Conservation (phyloP, 2,329 filamentous ascomycete genomes). For the Colletotrichum sp. region DNA sequence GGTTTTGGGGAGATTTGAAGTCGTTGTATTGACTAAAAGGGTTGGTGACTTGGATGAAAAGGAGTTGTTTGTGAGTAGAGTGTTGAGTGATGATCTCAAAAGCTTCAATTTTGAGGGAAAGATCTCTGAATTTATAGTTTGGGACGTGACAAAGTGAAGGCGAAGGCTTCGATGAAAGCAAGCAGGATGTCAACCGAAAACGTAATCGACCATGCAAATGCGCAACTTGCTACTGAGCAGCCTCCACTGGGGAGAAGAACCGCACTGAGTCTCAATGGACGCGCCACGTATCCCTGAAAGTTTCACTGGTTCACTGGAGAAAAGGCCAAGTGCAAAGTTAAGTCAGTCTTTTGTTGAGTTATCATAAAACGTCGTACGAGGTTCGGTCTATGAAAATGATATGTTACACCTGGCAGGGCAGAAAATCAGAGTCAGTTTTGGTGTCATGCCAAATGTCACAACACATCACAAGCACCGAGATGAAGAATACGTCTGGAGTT, state of each 20-base stretch:
- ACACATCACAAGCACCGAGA: no score
- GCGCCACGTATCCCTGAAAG: not conserved
- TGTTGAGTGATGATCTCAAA: not conserved
- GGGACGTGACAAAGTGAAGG: no score
- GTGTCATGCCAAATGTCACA: no score
- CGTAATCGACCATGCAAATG: not conserved
- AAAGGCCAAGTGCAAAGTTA: not conserved
- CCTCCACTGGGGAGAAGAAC: not conserved
- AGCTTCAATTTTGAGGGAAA: not conserved
- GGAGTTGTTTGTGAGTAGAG: not conserved
- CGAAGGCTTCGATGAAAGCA: not conserved
- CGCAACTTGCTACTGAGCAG: not conserved
- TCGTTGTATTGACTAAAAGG: not conserved
- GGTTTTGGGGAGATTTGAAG: not conserved
- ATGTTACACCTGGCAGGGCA: not conserved
- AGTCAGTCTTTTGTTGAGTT: rapidly evolving
- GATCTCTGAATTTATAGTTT: not conserved
- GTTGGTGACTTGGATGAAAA: not conserved
- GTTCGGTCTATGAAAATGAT: not conserved
- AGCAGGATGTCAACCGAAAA: not conserved
- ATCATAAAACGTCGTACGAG: not conserved
- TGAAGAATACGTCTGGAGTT: rapidly evolving
- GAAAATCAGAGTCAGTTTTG: not conserved
- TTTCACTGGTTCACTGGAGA: not conserved
- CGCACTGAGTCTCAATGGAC: not conserved